Base-by-base conservation (phyloP, 805 yeast genomes). In the Wickerhamomyces chambardii region DNA sequence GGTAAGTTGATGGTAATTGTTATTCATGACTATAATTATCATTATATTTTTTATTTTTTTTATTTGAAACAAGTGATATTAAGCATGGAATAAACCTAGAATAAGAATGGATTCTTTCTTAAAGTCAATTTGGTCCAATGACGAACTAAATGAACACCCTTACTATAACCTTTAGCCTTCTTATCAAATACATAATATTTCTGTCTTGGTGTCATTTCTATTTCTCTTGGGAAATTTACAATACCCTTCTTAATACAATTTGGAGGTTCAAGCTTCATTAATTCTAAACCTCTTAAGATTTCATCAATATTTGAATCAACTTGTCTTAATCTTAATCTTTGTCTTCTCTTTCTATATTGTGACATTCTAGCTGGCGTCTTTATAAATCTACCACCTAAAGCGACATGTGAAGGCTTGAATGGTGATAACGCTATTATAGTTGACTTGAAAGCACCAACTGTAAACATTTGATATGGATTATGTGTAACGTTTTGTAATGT, bases 111-210 rank as follows among this genome's bases (percentile, higher is more conserved):
- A 51, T 84, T 82, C 39, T 72, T 76, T 64, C 96, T 78, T 58
- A 79, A 70, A 8, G 94, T 75, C 42, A 75, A 56, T 63, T 80
- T 86, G 36, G 97, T 87, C 95, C 95, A 87, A 55, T 87, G 84
- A 16, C 96, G 95, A 30, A 81, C 83, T 57, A 77, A 63, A 53
- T 90, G 97, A 18, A 84, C 76, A 44, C 89, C 78, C 63, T 87
- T 90, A 64, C 97, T 76, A 61, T 90, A 92, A 16, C 78, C 79
- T 50, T 70, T 75, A 12, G 78, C 71, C 48, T 76, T 76, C 58
- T 73, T 81, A 60, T 75, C 78, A 63, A 84, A 90, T 2, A 86
- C 80, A 31, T 95, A 78, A 61, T 92, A 92, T 59, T 90, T 90
- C 61, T 92, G 95, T 43, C 60, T 66, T 7, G 95, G 68, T 2